Conservation (phyloP, 371 early-diverging fungal species). For the Batrachochytrium dendrobatidis region DNA sequence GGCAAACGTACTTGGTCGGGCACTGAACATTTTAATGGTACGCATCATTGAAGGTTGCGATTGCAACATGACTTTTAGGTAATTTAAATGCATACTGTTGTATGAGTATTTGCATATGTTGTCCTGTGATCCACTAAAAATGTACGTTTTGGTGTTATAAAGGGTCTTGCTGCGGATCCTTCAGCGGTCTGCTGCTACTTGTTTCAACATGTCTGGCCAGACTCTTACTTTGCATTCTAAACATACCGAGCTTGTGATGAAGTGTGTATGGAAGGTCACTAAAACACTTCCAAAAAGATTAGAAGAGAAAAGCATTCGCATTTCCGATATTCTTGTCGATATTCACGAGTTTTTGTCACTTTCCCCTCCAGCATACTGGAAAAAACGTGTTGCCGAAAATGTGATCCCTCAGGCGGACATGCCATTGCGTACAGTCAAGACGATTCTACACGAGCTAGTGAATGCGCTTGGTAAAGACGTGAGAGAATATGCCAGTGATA, state of each 20-base stretch:
- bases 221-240: conserved; percentile 42
- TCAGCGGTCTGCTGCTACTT: conserved; percentile 26
- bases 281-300: conserved; percentile 71
- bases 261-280: conserved; percentile 91
- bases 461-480: conserved; percentile 57
- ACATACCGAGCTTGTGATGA: conserved; percentile 86
- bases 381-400: conserved; percentile 61
- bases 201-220: neutral
- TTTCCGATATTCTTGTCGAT: conserved; percentile 56
- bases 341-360: conserved; percentile 75
- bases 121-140: too few species aligned
- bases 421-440: conserved; percentile 90
- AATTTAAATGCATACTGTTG: conserved; percentile 12
- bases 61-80: conserved; percentile 68
- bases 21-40: conserved; percentile 81
- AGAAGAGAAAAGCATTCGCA: conserved; percentile 25
- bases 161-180: conserved; percentile 55
- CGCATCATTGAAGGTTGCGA: conserved; percentile 77
- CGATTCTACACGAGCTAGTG: conserved; percentile 72
- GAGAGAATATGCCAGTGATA: conserved; percentile 51
- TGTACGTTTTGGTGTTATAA: too few species aligned
- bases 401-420: conserved; percentile 72
- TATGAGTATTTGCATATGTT: neutral
- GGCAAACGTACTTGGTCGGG: conserved; percentile 61
- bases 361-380: conserved; percentile 81